phyloP scores from a whole-genome alignment of 148 eudicot genomes.

The Rhododendron vialii region DNA sequence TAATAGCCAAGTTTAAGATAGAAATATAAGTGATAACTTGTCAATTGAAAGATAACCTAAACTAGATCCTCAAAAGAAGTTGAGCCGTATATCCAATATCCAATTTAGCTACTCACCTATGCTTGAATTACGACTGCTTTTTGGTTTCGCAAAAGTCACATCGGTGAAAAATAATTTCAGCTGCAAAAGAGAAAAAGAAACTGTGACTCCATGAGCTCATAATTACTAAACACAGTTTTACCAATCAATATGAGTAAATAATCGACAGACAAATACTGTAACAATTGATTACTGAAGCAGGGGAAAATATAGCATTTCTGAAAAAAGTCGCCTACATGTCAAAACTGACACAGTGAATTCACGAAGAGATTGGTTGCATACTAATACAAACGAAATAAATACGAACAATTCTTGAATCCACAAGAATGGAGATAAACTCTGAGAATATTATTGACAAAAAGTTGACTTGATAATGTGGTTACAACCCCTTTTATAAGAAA shows the following conservation, averaged over 20 bases:
- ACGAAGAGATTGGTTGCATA: too few relatives aligned
- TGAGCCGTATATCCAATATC: neutral
- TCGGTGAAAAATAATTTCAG: slow-evolving; percentile 89
- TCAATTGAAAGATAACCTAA: neutral
- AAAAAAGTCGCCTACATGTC: neutral
- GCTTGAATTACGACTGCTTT: slow-evolving; percentile 99
- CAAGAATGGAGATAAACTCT: too few relatives aligned
- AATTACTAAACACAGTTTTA: neutral
- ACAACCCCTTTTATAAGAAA: too few relatives aligned
- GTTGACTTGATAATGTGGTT: too few relatives aligned
- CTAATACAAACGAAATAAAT: too few relatives aligned
- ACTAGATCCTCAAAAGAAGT: neutral
- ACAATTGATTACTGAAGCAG: neutral
- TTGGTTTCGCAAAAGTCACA: slow-evolving; percentile 97
- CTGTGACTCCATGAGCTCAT: neutral
- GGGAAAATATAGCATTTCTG: neutral
- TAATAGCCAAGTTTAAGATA: neutral
- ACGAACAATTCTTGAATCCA: too few relatives aligned
- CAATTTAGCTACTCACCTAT: slow-evolving; percentile 44
- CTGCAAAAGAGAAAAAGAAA: slow-evolving; percentile 43
- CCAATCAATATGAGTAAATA: neutral
- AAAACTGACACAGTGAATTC: too few relatives aligned
- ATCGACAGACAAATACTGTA: neutral
- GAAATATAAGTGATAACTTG: neutral
- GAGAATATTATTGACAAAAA: too few relatives aligned